These are phyloP conservation scores for Asclepias syriaca DNA, from an alignment of 257 asterid genomes.

Conservation along the genomic window DNA sequence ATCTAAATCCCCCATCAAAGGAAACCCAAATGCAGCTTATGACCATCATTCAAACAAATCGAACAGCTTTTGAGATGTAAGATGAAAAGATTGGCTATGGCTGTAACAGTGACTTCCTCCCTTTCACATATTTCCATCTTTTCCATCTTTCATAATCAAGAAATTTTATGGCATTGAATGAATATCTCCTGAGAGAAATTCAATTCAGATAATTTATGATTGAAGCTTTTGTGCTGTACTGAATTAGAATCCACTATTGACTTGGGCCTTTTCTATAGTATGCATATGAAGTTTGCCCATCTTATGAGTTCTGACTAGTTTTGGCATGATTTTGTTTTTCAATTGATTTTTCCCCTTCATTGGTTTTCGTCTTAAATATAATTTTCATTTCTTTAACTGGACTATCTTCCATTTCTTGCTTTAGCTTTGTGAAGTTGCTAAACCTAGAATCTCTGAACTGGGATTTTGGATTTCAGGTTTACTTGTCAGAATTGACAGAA, in stretches of 20 bases:
- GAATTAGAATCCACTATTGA: too few species aligned
- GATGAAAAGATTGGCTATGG: background rate
- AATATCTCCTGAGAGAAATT: background rate
- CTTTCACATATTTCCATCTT: background rate
- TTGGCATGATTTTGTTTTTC: background rate
- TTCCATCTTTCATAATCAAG: background rate
- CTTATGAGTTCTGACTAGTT: background rate
- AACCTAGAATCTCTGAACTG: background rate
- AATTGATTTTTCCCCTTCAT: background rate
- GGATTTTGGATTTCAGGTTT: slow-evolving; percentile 54
- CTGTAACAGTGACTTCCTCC: background rate
- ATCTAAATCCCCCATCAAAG: background rate
- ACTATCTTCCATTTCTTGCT: slow-evolving; percentile 6
- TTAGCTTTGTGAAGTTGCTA: background rate
- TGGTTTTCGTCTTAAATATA: background rate
- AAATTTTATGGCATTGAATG: background rate
- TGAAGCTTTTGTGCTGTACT: background rate
- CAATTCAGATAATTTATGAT: background rate
- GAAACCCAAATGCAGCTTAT: background rate
- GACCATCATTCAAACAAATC: too few species aligned
- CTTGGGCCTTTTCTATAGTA: background rate
- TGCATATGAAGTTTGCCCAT: background rate
- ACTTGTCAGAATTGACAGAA: slow-evolving; percentile 77
- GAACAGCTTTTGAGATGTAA: background rate
- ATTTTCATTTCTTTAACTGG: background rate